Percentiles rank a stretch among this genome's conserved stretches.
Conservation (phyloP, 2,329 filamentous ascomycete genomes). For the Diaporthe ilicicola region DNA sequence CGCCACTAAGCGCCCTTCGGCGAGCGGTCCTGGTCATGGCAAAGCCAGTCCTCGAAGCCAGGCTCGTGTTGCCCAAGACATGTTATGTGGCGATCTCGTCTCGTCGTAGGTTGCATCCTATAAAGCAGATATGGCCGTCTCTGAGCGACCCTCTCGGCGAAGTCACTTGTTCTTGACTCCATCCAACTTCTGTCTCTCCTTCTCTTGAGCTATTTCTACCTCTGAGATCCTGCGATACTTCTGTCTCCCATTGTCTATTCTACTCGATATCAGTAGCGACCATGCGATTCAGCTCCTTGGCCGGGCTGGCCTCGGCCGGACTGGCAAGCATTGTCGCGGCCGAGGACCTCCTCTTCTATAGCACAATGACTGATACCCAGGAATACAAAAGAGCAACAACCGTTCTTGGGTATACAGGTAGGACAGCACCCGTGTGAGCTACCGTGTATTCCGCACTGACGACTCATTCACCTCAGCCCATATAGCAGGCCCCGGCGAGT, state of each 20-base stretch:
- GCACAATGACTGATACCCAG: conserved; percentile 36
- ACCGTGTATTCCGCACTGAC: conserved; percentile 15
- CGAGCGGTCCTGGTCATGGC: neutral
- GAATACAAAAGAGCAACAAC: conserved; percentile 37
- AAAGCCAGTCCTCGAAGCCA: neutral
- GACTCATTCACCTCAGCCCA: conserved; percentile 38
- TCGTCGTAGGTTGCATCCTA: conserved; percentile 16
- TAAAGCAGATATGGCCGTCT: conserved; percentile 30
- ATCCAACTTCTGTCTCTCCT: conserved; percentile 32
- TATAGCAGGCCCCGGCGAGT: conserved; percentile 46
- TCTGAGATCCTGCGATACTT: neutral
- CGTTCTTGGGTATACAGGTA: conserved; percentile 35
- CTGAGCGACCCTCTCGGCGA: neutral
- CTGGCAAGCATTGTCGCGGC: conserved; percentile 33
- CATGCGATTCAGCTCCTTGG: conserved; percentile 27
- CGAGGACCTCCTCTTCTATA: conserved; percentile 39
- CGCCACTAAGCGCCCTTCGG: conserved; percentile 20
- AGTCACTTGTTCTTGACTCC: conserved; percentile 17
- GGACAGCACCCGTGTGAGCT: neutral
- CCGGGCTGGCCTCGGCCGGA: conserved; percentile 30
- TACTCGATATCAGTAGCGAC: neutral
- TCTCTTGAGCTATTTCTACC: conserved; percentile 19
- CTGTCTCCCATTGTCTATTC: neutral
- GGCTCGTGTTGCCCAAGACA: conserved; percentile 29
- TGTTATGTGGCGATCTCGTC: neutral